Percentiles rank a stretch among this genome's conserved stretches.
phyloP scores from a whole-genome alignment of 192 early-diverging fungal species.

The Diversispora eburnea region DNA sequence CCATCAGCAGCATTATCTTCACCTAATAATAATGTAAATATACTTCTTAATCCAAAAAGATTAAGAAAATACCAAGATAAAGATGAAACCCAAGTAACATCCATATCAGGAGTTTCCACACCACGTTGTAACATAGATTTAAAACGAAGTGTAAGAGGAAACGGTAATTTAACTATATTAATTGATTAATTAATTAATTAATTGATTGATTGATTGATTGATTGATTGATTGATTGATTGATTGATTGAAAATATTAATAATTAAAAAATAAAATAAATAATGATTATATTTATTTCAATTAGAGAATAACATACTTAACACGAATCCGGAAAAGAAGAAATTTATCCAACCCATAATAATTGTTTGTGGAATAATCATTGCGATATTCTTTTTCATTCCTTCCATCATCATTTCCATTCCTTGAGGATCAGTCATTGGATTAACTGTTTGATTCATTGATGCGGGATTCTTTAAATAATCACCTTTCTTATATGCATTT shows the following conservation, averaged over 20 bases:
- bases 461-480: constrained; percentile 83
- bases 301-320: constrained; percentile 61
- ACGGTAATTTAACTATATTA: constrained; percentile 84
- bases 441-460: constrained; percentile 60
- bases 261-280: too few species aligned
- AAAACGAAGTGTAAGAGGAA: constrained; percentile 93
- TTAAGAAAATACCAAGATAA: constrained; percentile 99
- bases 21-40: constrained; percentile 90
- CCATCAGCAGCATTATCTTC: constrained; percentile 85
- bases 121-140: constrained; percentile 98
- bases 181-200: neutral
- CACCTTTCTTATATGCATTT: constrained; percentile 75
- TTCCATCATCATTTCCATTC: constrained; percentile 96
- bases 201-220: too few species aligned
- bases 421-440: constrained; percentile 87
- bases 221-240: too few species aligned
- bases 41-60: constrained; percentile 88
- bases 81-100: constrained; percentile 95
- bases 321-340: constrained; percentile 99
- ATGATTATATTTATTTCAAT: too few species aligned
- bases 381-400: constrained; percentile 97
- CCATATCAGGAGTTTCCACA: constrained; percentile 93
- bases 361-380: constrained; percentile 96
- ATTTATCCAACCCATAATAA: constrained; percentile 99
- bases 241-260: too few species aligned